phyloP scores from a whole-genome alignment of 2,329 filamentous ascomycete species.

The Microdochium nivale region DNA sequence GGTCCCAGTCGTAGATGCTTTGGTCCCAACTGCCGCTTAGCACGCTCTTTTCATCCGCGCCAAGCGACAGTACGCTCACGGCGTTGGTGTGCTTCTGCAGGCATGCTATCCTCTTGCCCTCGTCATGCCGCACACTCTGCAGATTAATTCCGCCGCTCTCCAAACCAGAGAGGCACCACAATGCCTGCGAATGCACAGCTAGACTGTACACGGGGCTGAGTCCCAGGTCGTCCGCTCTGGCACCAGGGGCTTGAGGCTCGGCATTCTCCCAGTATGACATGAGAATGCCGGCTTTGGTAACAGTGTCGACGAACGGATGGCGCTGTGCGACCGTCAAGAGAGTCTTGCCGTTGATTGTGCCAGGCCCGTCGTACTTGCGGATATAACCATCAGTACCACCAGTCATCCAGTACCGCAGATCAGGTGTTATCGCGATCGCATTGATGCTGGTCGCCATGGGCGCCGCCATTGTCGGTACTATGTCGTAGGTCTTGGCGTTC shows the following conservation, averaged over 20 bases:
- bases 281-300: conserved; percentile 87
- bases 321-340: conserved; percentile 89
- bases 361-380: conserved; percentile 90
- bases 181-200: conserved; percentile 77
- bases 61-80: conserved; percentile 76
- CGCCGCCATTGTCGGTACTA: conserved; percentile 92
- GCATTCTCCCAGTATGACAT: conserved; percentile 99
- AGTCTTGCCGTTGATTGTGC: conserved; percentile 90
- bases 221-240: conserved; percentile 46
- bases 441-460: conserved; percentile 96
- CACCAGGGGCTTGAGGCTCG: conserved; percentile 45
- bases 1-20: conserved; percentile 85
- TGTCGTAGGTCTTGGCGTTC: conserved; percentile 77
- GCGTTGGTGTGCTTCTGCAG: conserved; percentile 82
- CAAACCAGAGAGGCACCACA: conserved; percentile 86
- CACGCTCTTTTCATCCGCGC: conserved; percentile 77
- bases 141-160: conserved; percentile 90
- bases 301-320: conserved; percentile 95
- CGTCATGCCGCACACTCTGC: conserved; percentile 87
- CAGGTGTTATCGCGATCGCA: conserved; percentile 80
- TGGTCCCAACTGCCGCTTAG: conserved; percentile 97
- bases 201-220: conserved; percentile 92
- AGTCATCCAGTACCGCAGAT: conserved; percentile 91
- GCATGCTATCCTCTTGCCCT: conserved; percentile 79
- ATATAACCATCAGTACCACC: conserved; percentile 94